Evolutionary conservation across 2,329 filamentous ascomycete species (phyloP), one percentile per base, ranked within the genome.

Genomic region (Penicillium digitatum): DNA sequence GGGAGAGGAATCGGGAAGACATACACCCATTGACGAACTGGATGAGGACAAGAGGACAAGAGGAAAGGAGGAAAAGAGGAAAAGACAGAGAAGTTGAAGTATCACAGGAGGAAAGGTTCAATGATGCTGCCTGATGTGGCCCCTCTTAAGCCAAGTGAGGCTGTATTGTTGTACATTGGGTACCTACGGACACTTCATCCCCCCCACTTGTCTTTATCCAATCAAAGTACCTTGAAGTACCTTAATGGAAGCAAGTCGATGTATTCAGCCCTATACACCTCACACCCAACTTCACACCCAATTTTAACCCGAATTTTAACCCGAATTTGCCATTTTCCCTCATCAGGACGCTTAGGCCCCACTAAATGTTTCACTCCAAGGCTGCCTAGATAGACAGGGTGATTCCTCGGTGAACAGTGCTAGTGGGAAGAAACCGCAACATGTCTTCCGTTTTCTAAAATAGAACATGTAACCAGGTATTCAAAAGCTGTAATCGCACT

Each of bases 71-170:
- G 20, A 16, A 20, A 44, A 51, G 39, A 54, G 26, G 45, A 29
- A 32, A 18, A 10, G 22, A 44, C 16, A 39, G 35, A 38, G 22
- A 48, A 42, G 26, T 38, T 14, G n/a, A 20, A 31, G 52, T 51
- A 48, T 44, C 52, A 54, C 46, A 34, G n/a, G 52, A 40, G 24
- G 39, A 39, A 45, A 29, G 14, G 18, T 34, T 54, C 26, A 44
- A 51, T 55, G 47, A 55, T 47, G 52, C 45, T 54, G 44, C 16
- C 43, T 35, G 47, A 51, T 38, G 52, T 39, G 46, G 47, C 52
- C 47, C 52, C 52, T 54, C 52, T 20, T 45, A 14, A 14, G 8
- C 40, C 26, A 29, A 32, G 18, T 52, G 47, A 55, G 52, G 52
- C 52, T 54, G 52, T 44, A 26, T 39, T 50, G 32, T 51, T 51